These are phyloP conservation scores for Saururus chinensis DNA, from an alignment of 164 flowering plant species.

Conservation along the genomic window DNA sequence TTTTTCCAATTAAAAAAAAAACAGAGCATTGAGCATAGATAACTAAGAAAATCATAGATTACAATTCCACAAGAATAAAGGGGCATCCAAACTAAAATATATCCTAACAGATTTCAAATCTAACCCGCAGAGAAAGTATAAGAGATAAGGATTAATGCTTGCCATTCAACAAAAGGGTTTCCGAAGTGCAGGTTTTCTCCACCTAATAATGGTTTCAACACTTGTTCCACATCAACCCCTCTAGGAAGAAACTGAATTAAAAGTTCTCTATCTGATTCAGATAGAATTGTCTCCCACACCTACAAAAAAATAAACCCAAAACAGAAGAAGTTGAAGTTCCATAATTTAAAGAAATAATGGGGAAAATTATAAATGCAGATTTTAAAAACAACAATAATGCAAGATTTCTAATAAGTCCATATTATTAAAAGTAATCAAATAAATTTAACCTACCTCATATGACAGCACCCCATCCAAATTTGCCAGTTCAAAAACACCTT, in stretches of 20 bases:
- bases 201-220: conserved; percentile 45
- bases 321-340: no score
- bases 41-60: no score
- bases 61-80: no score
- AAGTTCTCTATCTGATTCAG: conserved; percentile 53
- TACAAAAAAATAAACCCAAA: conserved; percentile 8
- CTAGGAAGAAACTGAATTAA: conserved; percentile 67
- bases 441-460: conserved; percentile 45
- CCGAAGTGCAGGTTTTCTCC: conserved; percentile 79
- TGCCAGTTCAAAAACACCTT: conserved; percentile 49
- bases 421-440: neutral
- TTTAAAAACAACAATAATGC: no score
- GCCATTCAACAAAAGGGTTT: conserved; percentile 70
- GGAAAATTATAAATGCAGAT: no score
- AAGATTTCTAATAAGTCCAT: no score
- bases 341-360: no score
- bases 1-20: neutral
- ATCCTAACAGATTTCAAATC: neutral
- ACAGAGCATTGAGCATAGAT: no score
- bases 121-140: neutral
- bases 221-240: conserved; percentile 35
- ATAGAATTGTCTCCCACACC: conserved; percentile 63
- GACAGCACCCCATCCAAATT: conserved; percentile 54
- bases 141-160: conserved; percentile 10
- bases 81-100: neutral